Conservation (phyloP, 352 stramenopile genomes). For the Globisporangium cylindrosporum region DNA sequence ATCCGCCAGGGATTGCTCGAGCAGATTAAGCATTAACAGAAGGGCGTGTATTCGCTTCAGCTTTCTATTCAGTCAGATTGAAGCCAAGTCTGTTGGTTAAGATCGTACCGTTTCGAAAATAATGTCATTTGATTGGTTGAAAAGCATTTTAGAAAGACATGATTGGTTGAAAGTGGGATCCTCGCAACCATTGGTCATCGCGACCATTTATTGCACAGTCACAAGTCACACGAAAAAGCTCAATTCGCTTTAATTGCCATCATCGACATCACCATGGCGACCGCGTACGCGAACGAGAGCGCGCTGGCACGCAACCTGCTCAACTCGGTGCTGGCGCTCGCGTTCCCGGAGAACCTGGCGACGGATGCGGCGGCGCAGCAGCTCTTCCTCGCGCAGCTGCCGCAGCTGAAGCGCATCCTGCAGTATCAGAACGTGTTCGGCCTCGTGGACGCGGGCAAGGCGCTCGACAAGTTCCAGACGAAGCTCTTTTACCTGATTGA, state of each 20-base stretch:
- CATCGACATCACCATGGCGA: conserved; percentile 10
- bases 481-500: conserved; percentile 62
- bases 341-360: conserved; percentile 56
- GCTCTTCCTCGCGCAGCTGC: conserved; percentile 49
- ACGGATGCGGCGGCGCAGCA: conserved; percentile 35
- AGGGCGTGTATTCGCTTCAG: too few species aligned
- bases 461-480: conserved; percentile 69
- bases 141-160: neutral
- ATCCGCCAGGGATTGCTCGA: conserved; percentile 83
- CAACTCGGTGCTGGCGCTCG: conserved; percentile 69
- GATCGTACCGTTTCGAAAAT: neutral
- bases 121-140: neutral
- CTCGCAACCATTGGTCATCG: neutral
- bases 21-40: conserved; percentile 67
- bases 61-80: too few species aligned
- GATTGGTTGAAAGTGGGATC: neutral
- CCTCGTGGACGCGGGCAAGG: conserved; percentile 69
- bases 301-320: conserved; percentile 76
- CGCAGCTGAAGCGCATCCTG: conserved; percentile 45
- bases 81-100: neutral
- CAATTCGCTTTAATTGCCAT: neutral
- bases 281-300: conserved; percentile 23
- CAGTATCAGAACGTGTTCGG: conserved; percentile 73
- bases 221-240: neutral
- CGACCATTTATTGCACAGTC: neutral